These are phyloP conservation scores for Pythium dissimile DNA, from an alignment of 352 stramenopile species.

Conservation along the genomic window DNA sequence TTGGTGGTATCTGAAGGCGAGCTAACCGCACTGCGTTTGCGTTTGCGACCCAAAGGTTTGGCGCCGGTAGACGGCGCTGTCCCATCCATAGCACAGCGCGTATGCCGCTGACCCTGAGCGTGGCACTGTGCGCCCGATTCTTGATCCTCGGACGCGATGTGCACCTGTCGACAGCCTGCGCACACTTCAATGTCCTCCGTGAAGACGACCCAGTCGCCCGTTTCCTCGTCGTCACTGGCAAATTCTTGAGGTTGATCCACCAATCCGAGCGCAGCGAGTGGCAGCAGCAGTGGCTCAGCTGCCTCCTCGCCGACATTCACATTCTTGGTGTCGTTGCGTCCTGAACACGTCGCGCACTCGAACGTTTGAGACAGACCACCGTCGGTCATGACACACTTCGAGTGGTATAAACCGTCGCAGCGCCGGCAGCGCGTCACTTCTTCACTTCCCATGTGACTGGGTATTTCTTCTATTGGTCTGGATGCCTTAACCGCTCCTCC, in stretches of 20 bases:
- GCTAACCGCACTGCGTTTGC: conserved; percentile 12
- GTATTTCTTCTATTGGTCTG: background rate
- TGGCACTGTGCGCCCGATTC: conserved; percentile 33
- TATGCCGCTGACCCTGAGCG: conserved; percentile 23
- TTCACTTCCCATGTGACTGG: background rate
- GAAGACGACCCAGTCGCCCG: conserved; percentile 31
- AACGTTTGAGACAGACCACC: background rate
- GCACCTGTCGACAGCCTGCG: conserved; percentile 48
- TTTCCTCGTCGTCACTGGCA: background rate
- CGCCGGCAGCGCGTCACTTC: conserved; percentile 14
- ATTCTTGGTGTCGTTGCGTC: background rate
- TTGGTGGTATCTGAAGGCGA: no score
- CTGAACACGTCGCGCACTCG: conserved; percentile 15
- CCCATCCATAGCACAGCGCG: conserved; percentile 23
- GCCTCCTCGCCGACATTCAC: background rate
- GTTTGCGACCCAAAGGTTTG: conserved; percentile 1
- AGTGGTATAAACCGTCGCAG: conserved; percentile 26
- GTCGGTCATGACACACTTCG: background rate
- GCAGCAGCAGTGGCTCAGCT: conserved; percentile 32
- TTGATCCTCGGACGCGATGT: conserved; percentile 34
- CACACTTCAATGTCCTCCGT: conserved; percentile 48
- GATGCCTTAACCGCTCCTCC: background rate
- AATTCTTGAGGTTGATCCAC: background rate
- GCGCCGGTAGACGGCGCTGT: background rate
- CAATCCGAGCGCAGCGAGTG: conserved; percentile 22